Conservation (phyloP, 23 red algal species). For the Gracilariopsis chorda region DNA sequence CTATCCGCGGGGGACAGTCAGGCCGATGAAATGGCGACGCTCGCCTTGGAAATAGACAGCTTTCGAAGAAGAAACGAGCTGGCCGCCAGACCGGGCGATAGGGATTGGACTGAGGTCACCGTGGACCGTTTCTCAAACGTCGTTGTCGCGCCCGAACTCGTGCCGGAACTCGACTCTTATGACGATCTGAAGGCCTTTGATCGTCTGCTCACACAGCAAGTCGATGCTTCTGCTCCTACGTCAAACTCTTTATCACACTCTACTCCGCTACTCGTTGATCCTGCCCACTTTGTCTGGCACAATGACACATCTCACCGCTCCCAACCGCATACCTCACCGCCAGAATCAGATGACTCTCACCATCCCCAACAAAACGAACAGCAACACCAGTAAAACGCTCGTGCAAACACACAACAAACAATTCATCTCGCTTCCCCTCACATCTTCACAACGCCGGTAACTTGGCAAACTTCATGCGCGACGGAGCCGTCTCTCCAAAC, state of each 20-base stretch:
- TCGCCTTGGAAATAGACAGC: conserved; percentile 47
- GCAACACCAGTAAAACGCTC: too few species aligned
- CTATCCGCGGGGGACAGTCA: conserved; percentile 40
- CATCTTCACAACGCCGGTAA: conserved; percentile 36
- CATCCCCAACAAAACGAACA: too few species aligned
- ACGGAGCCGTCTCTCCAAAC: conserved; percentile 62
- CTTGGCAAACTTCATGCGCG: conserved; percentile 77
- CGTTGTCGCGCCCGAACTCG: conserved; percentile 6
- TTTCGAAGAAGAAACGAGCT: conserved; percentile 47
- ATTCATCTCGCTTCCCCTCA: too few species aligned
- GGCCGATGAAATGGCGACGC: conserved; percentile 29
- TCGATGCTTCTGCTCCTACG: not conserved
- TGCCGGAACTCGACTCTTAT: conserved; percentile 23
- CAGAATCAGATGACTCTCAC: too few species aligned
- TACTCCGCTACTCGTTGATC: not conserved
- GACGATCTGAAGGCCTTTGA: conserved; percentile 61
- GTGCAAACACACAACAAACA: too few species aligned
- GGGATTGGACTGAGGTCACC: conserved; percentile 48
- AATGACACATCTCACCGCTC: too few species aligned
- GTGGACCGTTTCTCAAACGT: conserved; percentile 47
- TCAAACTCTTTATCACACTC: not conserved
- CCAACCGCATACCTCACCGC: too few species aligned
- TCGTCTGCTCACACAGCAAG: not conserved
- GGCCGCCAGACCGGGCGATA: not conserved
- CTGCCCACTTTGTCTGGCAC: not conserved